These are phyloP conservation scores for Hemisphaericaspora lyxosophila DNA, from an alignment of 1,139 yeast species.

Conservation along the genomic window DNA sequence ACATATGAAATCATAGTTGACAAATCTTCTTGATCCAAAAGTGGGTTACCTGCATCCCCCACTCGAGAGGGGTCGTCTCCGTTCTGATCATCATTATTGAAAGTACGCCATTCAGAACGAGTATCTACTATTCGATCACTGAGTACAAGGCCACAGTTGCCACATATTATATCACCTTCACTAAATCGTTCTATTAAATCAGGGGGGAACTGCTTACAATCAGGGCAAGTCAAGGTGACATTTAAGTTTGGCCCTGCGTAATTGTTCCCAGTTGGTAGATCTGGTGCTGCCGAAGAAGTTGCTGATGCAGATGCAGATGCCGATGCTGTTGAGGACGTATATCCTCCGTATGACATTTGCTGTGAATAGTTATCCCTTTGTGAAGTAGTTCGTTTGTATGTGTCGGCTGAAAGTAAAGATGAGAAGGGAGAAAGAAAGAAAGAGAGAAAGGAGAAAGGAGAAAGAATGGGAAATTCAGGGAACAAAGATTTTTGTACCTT, in stretches of 20 bases:
- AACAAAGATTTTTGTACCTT: neutral
- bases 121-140: conserved; percentile 93
- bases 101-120: conserved; percentile 97
- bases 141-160: conserved; percentile 89
- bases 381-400: no score
- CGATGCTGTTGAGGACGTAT: neutral
- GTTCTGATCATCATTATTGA: conserved; percentile 93
- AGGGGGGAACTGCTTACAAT: conserved; percentile 92
- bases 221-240: conserved; percentile 89
- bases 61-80: conserved; percentile 99
- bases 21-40: conserved; percentile 84
- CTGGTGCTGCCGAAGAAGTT: neutral
- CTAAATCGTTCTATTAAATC: conserved; percentile 90
- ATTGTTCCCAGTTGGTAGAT: conserved; percentile 20
- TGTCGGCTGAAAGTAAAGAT: no score
- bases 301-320: neutral
- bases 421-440: no score
- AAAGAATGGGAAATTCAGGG: neutral
- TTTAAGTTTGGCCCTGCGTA: conserved; percentile 71
- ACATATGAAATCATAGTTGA: conserved; percentile 89
- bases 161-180: conserved; percentile 97
- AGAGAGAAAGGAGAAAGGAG: no score
- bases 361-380: no score
- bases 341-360: conserved; percentile 2
- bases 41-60: conserved; percentile 95